These are phyloP conservation scores for Corylus americana DNA, from an alignment of 306 rosid species.

Conservation along the genomic window DNA sequence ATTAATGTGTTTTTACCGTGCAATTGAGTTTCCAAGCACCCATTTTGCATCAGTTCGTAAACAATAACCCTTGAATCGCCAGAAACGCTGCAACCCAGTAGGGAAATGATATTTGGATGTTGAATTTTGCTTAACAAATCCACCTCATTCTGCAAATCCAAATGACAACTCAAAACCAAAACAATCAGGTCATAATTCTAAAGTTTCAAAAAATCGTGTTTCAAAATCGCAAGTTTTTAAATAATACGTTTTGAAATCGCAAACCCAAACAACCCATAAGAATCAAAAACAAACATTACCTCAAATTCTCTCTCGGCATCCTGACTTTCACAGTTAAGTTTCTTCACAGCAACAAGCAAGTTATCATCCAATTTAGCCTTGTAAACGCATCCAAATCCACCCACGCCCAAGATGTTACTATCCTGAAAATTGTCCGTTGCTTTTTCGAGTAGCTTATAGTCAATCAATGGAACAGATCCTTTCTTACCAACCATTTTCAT, in stretches of 20 bases:
- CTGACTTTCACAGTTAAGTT: slow-evolving; percentile 57
- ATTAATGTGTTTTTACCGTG: slow-evolving; percentile 61
- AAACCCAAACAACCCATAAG: too few species aligned
- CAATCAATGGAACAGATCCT: slow-evolving; percentile 64
- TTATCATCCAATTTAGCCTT: slow-evolving; percentile 74
- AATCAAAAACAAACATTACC: slow-evolving; percentile 40
- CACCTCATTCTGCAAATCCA: slow-evolving; percentile 84
- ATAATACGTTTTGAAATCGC: too few species aligned
- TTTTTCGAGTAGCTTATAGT: slow-evolving; percentile 68
- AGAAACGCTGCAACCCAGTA: slow-evolving; percentile 70
- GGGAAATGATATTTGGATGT: slow-evolving; percentile 73
- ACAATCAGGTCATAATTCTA: not conserved
- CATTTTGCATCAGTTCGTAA: slow-evolving; percentile 84
- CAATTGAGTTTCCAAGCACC: slow-evolving; percentile 80
- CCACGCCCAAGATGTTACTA: slow-evolving; percentile 77
- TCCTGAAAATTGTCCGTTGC: slow-evolving; percentile 60
- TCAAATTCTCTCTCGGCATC: slow-evolving; percentile 74
- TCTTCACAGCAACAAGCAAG: slow-evolving; percentile 78
- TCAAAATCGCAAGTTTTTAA: too few species aligned
- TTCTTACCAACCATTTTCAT: slow-evolving; percentile 53
- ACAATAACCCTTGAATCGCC: slow-evolving; percentile 60
- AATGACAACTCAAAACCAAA: slow-evolving; percentile 9
- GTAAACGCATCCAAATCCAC: slow-evolving; percentile 95
- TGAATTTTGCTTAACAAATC: slow-evolving; percentile 68
- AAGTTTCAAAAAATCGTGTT: not conserved